Conservation (phyloP, 345 rosid species). For the Hibiscus mutabilis region DNA sequence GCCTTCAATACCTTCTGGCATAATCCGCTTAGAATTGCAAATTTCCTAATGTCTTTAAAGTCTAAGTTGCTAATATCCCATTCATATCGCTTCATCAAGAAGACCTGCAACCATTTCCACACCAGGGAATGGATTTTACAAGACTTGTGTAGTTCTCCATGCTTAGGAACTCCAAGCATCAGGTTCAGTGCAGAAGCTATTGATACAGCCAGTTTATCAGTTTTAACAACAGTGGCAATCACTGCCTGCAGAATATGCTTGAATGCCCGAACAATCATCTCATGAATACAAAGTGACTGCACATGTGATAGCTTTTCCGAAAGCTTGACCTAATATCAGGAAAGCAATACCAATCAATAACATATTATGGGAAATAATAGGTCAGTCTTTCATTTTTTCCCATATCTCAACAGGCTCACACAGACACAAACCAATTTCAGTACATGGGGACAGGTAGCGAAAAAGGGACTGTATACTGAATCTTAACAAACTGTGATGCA, state of each 20-base stretch:
- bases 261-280: constrained; percentile 94
- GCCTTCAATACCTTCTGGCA: constrained; percentile 76
- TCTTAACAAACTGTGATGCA: background rate
- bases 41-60: constrained; percentile 82
- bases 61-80: constrained; percentile 76
- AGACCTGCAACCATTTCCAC: constrained; percentile 85
- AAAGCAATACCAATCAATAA: constrained; percentile 20
- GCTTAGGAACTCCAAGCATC: constrained; percentile 82
- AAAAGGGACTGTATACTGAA: background rate
- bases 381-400: background rate
- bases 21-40: constrained; percentile 83
- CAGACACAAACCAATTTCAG: background rate
- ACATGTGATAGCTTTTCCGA: constrained; percentile 94
- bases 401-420: background rate
- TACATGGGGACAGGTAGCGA: background rate
- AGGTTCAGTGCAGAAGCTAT: constrained; percentile 84
- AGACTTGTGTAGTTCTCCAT: constrained; percentile 33
- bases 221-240: constrained; percentile 58
- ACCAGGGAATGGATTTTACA: constrained; percentile 58
- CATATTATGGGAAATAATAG: constrained; percentile 8
- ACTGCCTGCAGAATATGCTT: constrained; percentile 89
- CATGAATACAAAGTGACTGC: constrained; percentile 90
- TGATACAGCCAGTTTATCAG: constrained; percentile 56
- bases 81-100: constrained; percentile 82
- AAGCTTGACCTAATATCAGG: constrained; percentile 63